Base-by-base conservation (phyloP, 345 rosid species). In the Sapria himalayana region DNA sequence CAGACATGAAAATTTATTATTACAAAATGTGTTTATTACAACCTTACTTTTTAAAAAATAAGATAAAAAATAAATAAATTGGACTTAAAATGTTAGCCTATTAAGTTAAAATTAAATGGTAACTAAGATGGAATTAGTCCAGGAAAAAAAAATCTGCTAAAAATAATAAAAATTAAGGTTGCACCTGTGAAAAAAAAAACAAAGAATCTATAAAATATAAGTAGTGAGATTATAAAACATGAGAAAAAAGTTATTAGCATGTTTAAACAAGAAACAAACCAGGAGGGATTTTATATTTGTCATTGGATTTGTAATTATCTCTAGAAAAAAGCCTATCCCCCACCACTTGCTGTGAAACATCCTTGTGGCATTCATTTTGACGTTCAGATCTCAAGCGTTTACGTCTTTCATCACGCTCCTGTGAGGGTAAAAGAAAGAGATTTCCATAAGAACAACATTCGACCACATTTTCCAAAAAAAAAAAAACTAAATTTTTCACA, bases 351-450 rank as follows among this genome's bases (percentile, higher is more conserved):
- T 66, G 84, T 63, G 77, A 61, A 29, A 51, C 57, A 44, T 53
- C 68, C 9, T 52, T 19, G 37, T 74, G 56, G 50, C 66, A 65
- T 33, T 78, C 93, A 52, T 72, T 76, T 8, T 63, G 47, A 9
- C 65, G 59, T 3, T 77, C 89, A 57, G 31, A 64, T 61, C 61
- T 84, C 78, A 84, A 45, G 38, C 80, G 67, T 57, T 69, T 73
- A 40, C 64, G 73, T 58, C 98, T 74, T 69, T 91, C 99, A 52
- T 91, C 99, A 20, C 94, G 96, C 54, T 91, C 99, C 99, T 91
- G 56, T 15, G 33, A 41, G 15, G 5, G 17, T 22, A 39, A 13
- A 4, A 15, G 27, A 13, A 17, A 20, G 8, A 22, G 3, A 46
- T 22, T 18, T 27, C 32, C 5, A 33, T 4, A 29, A 4, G 34